Base-by-base conservation (phyloP, 495 filamentous ascomycete species). In the Sordaria brevicollis region DNA sequence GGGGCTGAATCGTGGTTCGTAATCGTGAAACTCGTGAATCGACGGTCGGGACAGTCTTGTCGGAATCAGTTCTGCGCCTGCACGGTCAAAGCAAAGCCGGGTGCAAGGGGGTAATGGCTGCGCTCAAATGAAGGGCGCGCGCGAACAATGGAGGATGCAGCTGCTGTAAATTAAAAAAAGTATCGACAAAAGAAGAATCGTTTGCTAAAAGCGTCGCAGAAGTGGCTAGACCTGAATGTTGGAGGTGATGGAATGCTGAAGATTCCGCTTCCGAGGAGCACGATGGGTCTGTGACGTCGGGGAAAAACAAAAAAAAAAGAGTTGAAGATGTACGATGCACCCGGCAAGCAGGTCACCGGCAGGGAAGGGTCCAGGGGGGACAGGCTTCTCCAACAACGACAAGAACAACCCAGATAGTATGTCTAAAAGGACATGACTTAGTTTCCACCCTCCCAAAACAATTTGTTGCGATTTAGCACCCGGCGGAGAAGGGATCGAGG, bases 141-240 rank as follows among this genome's bases (percentile, higher is more conserved):
- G 65, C 36, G 70, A 75, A 76, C 68, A 70, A 76, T 76, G 71
- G 76, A 75, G 71, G 75, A 77, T 77, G 76, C 73, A 70, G 68
- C 75, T 78, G 76, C 66, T 78, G 72, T 35, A 78, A n/a, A n/a
- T n/a, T 78, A 76, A 77, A 76, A 49, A 68, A 67, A 71, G 67
- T 72, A 70, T 72, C 73, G 68, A 43, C 68, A 49, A 69, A 69
- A 41, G 65, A 39, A 29, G 36, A 35, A 33, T 43, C 17, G 66
- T 36, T 54, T n/a, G 68, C 70, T 67, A 38, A 41, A 65, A 43
- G 11, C 38, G 68, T 36, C 72, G 72, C 62, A 74, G n/a, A 70
- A 70, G 69, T 71, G 54, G 35, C 5, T 11, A 21, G 43, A 25
- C 21, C 25, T 54, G 43, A 54, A 54, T 54, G 19, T 10, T 54